These are phyloP conservation scores for Debaryomyces coudertii DNA, from an alignment of 1,139 yeast species.

Conservation along the genomic window DNA sequence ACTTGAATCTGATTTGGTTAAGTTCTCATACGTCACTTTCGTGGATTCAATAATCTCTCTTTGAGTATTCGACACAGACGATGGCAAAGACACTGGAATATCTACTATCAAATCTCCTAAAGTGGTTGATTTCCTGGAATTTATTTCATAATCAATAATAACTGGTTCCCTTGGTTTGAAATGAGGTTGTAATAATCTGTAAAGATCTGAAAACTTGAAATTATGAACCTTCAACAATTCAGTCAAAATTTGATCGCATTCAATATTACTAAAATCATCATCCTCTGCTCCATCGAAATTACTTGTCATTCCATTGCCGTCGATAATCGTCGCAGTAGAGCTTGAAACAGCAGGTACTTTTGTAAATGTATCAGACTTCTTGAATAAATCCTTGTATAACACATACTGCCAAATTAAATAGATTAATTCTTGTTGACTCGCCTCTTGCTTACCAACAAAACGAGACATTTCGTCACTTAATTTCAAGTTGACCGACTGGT, in stretches of 20 bases:
- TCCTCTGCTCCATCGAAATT: slow-evolving; percentile 27
- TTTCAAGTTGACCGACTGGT: slow-evolving; percentile 62
- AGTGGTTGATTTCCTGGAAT: slow-evolving; percentile 75
- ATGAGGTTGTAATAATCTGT: slow-evolving; percentile 63
- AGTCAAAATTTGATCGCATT: slow-evolving; percentile 69
- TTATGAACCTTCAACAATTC: slow-evolving; percentile 56
- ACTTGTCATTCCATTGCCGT: slow-evolving; percentile 17
- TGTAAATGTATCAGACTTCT: slow-evolving; percentile 36
- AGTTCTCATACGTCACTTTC: slow-evolving; percentile 41
- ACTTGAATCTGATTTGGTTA: slow-evolving; percentile 49
- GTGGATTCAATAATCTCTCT: slow-evolving; percentile 43
- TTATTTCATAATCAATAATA: slow-evolving; percentile 69
- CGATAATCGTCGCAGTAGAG: slow-evolving; percentile 21
- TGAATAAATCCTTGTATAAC: slow-evolving; percentile 69
- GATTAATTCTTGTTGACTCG: slow-evolving; percentile 85
- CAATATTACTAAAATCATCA: slow-evolving; percentile 49
- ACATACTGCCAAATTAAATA: slow-evolving; percentile 89
- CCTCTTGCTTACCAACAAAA: slow-evolving; percentile 73
- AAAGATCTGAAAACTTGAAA: slow-evolving; percentile 72
- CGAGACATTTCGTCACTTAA: slow-evolving; percentile 65
- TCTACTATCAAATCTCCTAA: slow-evolving; percentile 83
- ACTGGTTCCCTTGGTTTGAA: slow-evolving; percentile 81
- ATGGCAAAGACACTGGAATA: slow-evolving; percentile 62
- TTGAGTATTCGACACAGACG: slow-evolving; percentile 44
- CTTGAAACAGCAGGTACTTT: slow-evolving; percentile 44